A percentile compares a stretch with the other conserved stretches of the same genome.
phyloP scores from a whole-genome alignment of 192 early-diverging fungal genomes.

The Linnemannia zychae region DNA sequence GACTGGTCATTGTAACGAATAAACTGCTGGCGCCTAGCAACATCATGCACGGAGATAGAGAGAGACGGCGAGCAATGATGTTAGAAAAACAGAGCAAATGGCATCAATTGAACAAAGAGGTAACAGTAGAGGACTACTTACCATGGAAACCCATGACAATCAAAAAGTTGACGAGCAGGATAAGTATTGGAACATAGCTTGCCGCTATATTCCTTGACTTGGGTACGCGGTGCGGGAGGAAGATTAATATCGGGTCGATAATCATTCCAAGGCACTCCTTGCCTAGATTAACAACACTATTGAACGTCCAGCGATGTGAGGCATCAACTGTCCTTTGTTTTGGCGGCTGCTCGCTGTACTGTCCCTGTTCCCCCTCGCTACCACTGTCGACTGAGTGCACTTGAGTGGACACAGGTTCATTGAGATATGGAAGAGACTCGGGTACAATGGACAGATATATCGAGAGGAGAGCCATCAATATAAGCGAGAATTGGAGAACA shows the following conservation, averaged over 20 bases:
- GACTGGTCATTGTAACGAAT: slow-evolving; percentile 18
- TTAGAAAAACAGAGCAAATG: background rate
- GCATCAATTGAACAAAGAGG: background rate
- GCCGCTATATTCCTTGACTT: background rate
- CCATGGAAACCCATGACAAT: background rate
- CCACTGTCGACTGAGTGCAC: background rate
- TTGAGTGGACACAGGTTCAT: background rate
- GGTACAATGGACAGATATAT: slow-evolving; percentile 10
- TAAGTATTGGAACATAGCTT: background rate
- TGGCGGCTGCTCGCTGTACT: background rate
- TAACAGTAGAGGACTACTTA: background rate
- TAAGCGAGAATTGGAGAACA: background rate
- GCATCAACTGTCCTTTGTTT: background rate
- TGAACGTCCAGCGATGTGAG: background rate
- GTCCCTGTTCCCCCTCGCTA: background rate
- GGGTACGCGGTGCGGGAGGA: background rate
- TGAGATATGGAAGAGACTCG: slow-evolving; percentile 5
- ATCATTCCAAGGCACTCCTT: background rate
- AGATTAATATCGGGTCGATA: slow-evolving; percentile 3
- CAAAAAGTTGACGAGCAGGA: background rate
- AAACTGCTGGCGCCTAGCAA: background rate
- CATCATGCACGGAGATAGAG: background rate
- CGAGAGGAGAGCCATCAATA: background rate
- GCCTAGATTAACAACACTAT: background rate
- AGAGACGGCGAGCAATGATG: too few relatives aligned